Base-by-base conservation (phyloP, 371 early-diverging fungal species). In the Rhizomucor pusillus region DNA sequence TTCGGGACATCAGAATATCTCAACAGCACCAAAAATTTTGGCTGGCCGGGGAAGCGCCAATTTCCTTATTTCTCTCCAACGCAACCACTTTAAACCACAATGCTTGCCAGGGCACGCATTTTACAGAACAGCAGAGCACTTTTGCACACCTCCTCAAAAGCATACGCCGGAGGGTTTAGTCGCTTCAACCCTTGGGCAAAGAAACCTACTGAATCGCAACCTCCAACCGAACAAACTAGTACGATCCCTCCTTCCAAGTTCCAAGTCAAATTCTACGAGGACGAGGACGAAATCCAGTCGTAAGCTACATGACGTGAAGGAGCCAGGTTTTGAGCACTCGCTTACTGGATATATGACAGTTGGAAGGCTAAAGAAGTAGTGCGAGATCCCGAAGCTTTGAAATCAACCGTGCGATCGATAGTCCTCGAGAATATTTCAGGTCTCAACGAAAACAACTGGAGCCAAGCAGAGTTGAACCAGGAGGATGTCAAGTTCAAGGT, bases 141-240 rank as follows among this genome's bases (percentile, higher is more conserved):
- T 12, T 62, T 65, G 22, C 64, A 62, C 37, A 29, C 53, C n/a
- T 54, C 67, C 13, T 43, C 50, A n/a, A 52, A 64, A 19, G 70
- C 60, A 18, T 50, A 52, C 22, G 60, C 50, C 20, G 63, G 66
- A 16, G 56, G 69, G 5, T 69, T 73, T 37, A 64, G 72, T 23
- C 65, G 66, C 22, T 65, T 73, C 36, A 77, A 77, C 49, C 77
- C 77, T 22, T 77, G 74, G 72, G 77, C 77, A 18, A 72, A 68
- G 43, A 68, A 69, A 29, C 41, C 41, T 5, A 41, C 41, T 16
- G 43, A 55, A 50, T 14, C 49, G 43, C 41, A 57, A 45, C 29
- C 29, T 29, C 5, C 7, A 7, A 29, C 29, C 29, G 46, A 36
- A 52, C 49, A 56, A 9, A 35, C 39, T 24, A 24, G 16, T 33